Percentiles rank a stretch among this genome's conserved stretches.
These are phyloP conservation scores for Botrytis porri DNA, from an alignment of 2,329 filamentous ascomycete species.

Conservation along the genomic window DNA sequence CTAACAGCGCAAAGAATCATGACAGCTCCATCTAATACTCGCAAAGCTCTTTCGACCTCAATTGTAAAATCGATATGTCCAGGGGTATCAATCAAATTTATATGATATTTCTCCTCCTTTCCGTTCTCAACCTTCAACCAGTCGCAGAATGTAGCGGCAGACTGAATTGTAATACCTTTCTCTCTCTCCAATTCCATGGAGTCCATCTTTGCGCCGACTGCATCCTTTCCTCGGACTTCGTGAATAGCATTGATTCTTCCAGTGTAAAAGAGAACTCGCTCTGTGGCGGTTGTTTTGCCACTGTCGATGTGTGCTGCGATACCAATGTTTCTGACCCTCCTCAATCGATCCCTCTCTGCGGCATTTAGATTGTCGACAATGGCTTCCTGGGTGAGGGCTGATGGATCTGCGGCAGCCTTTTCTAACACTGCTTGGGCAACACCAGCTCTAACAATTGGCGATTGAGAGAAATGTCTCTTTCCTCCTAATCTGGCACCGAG, in stretches of 20 bases:
- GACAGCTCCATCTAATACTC: conserved; percentile 92
- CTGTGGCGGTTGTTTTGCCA: conserved; percentile 94
- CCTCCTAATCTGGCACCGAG: conserved; percentile 22
- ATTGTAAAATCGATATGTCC: conserved; percentile 99
- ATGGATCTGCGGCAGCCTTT: conserved; percentile 34
- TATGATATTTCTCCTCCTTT: conserved; percentile 86
- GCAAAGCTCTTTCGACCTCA: conserved; percentile 91
- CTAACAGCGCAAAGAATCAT: conserved; percentile 98
- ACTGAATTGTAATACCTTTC: conserved; percentile 98
- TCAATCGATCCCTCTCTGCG: conserved; percentile 73
- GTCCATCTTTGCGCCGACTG: conserved; percentile 98
- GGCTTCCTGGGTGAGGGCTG: conserved; percentile 30
- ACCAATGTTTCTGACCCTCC: conserved; percentile 90
- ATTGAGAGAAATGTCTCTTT: conserved; percentile 35
- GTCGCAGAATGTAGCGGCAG: conserved; percentile 95
- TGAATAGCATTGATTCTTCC: conserved; percentile 96
- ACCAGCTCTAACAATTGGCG: conserved; percentile 30
- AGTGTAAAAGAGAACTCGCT: conserved; percentile 97
- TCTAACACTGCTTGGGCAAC: conserved; percentile 37
- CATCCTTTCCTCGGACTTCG: conserved; percentile 92
- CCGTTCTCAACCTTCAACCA: conserved; percentile 86
- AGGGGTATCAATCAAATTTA: conserved; percentile 98
- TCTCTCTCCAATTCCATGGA: conserved; percentile 98
- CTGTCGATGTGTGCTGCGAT: conserved; percentile 99
- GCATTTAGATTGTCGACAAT: conserved; percentile 44